Percentiles rank a stretch among this genome's conserved stretches.
Conservation (phyloP, 2,329 filamentous ascomycete species). For the Diaporthe sp. region DNA sequence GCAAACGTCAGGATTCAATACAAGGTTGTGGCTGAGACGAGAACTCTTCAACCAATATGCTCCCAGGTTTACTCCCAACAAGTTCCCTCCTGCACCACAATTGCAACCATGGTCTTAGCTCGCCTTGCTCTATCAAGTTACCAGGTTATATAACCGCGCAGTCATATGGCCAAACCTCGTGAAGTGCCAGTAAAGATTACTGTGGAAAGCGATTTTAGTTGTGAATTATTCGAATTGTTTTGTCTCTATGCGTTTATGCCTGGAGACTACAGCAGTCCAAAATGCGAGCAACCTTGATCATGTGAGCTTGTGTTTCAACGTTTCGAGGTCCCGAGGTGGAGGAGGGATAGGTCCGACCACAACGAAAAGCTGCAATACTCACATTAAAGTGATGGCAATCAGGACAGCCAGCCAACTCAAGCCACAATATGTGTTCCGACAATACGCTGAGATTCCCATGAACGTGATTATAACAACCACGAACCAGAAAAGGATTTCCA, state of each 20-base stretch:
- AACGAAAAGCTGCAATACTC: background rate
- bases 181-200: background rate
- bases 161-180: too few relatives aligned
- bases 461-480: slow-evolving; percentile 2
- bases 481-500: slow-evolving; percentile 2
- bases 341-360: background rate
- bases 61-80: too few relatives aligned
- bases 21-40: too few relatives aligned
- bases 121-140: background rate
- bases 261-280: background rate
- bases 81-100: background rate
- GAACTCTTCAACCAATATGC: too few relatives aligned
- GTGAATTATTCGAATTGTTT: background rate
- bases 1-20: too few relatives aligned
- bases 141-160: too few relatives aligned
- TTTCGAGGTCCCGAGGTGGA: background rate
- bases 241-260: background rate
- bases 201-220: background rate
- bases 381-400: background rate
- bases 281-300: background rate
- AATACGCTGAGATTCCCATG: background rate
- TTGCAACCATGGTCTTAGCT: background rate
- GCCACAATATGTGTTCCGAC: background rate
- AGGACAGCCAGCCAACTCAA: background rate
- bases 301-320: background rate